Evolutionary conservation across 2,329 filamentous ascomycete species (phyloP).

Genomic region (Cercospora citrullina): DNA sequence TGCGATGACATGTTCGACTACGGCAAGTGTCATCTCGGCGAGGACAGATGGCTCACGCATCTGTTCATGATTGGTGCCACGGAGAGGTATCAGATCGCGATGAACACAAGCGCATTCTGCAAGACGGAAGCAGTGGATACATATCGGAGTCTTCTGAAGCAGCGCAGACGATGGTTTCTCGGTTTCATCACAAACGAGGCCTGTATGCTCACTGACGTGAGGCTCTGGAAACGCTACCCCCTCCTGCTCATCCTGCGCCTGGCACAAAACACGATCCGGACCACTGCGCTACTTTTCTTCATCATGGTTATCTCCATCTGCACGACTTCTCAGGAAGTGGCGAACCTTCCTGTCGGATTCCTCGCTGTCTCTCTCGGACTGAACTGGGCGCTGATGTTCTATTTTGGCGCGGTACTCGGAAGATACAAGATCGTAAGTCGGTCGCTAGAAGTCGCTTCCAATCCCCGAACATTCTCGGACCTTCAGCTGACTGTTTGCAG

Average conservation of each 20-base stretch:
- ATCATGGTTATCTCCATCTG: constrained; percentile 85
- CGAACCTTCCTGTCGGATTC: constrained; percentile 85
- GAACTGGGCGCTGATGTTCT: constrained; percentile 95
- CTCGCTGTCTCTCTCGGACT: constrained; percentile 88
- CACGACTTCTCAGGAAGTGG: constrained; percentile 75
- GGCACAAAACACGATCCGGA: constrained; percentile 94
- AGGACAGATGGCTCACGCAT: constrained; percentile 96
- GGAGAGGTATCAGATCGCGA: constrained; percentile 91
- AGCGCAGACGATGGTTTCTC: constrained; percentile 92
- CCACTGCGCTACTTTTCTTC: constrained; percentile 90
- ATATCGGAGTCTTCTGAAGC: constrained; percentile 82
- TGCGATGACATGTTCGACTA: constrained; percentile 97
- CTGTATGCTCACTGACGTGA: constrained; percentile 93
- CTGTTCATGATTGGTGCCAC: constrained; percentile 98
- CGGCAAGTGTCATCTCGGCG: constrained; percentile 90
- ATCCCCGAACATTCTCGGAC: too few species aligned
- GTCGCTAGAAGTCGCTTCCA: too few species aligned
- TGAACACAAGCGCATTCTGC: constrained; percentile 97
- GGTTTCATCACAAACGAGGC: constrained; percentile 98
- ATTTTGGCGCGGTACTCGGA: constrained; percentile 83
- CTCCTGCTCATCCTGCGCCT: constrained; percentile 83
- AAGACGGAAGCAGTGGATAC: constrained; percentile 96
- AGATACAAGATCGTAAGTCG: constrained; percentile 71
- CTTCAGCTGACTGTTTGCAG: neutral
- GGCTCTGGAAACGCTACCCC: constrained; percentile 88